Evolutionary conservation across 1,284 basidiomycete genomes (phyloP).

Genomic region (Leccinum angustisporum): DNA sequence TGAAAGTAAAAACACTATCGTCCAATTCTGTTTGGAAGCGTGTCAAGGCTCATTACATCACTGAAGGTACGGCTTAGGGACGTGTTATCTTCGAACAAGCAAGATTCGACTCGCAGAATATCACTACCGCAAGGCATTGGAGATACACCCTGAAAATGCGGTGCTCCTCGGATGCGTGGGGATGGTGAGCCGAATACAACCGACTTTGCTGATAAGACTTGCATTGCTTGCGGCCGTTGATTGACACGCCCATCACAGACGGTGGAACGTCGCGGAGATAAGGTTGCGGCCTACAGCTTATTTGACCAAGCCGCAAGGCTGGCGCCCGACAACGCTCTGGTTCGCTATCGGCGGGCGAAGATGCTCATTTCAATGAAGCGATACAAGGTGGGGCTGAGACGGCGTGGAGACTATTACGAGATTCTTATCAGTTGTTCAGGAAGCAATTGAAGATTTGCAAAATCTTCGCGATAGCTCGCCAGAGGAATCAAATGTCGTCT

Average conservation of each 20-base stretch:
- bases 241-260: slow-evolving; percentile 51
- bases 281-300: slow-evolving; percentile 68
- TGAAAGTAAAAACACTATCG: slow-evolving; percentile 8
- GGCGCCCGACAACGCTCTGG: slow-evolving; percentile 82
- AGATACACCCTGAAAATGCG: slow-evolving; percentile 90
- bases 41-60: slow-evolving; percentile 30
- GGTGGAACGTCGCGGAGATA: slow-evolving; percentile 77
- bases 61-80: slow-evolving; percentile 91
- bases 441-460: slow-evolving; percentile 78
- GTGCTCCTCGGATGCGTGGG: slow-evolving; percentile 89
- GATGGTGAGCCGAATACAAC: slow-evolving; percentile 54
- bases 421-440: slow-evolving; percentile 46
- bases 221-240: slow-evolving; percentile 10
- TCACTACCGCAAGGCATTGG: slow-evolving; percentile 86
- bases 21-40: neutral
- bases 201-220: slow-evolving; percentile 25
- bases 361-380: slow-evolving; percentile 80
- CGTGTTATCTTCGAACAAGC: slow-evolving; percentile 89
- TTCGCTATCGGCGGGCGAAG: slow-evolving; percentile 87
- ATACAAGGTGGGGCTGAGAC: slow-evolving; percentile 63
- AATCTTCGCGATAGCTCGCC: slow-evolving; percentile 77
- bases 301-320: slow-evolving; percentile 78
- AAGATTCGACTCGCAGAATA: slow-evolving; percentile 90
- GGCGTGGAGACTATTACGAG: slow-evolving; percentile 16
- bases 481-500: slow-evolving; percentile 92